Evolutionary conservation across 2,329 filamentous ascomycete species (phyloP).

Genomic region (Colletotrichum filicis): DNA sequence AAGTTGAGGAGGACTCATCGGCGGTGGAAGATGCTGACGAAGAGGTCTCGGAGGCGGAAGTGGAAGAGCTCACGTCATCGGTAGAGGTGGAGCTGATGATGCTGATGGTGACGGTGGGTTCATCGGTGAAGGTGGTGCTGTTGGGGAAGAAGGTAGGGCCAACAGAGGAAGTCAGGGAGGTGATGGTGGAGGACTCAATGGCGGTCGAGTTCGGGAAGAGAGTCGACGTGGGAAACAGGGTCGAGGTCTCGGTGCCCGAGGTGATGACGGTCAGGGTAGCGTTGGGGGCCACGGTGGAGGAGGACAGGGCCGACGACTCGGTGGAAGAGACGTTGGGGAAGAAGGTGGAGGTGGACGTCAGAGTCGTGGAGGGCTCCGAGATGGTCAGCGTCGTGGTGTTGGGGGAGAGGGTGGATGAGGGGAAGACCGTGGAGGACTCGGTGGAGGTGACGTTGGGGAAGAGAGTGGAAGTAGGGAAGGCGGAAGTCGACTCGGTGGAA

Average conservation of each 20-base stretch:
- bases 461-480: neutral
- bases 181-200: slow-evolving; percentile 3
- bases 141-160: neutral
- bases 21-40: neutral
- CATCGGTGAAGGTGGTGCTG: neutral
- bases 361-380: neutral
- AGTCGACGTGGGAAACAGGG: slow-evolving; percentile 10
- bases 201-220: slow-evolving; percentile 14
- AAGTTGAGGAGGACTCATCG: neutral
- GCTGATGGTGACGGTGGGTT: neutral
- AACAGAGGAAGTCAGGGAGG: neutral
- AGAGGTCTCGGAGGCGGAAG: neutral
- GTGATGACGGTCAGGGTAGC: neutral
- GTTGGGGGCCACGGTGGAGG: slow-evolving; percentile 21
- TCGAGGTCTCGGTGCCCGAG: slow-evolving; percentile 2
- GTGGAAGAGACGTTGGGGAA: slow-evolving; percentile 7
- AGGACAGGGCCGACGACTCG: neutral
- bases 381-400: slow-evolving; percentile 3
- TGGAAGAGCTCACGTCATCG: neutral
- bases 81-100: neutral
- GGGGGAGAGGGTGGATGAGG: slow-evolving; percentile 4
- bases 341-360: neutral
- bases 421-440: slow-evolving; percentile 3
- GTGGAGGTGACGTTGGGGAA: slow-evolving; percentile 1
- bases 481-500: neutral